Base-by-base conservation (phyloP, 352 stramenopile genomes). In the Pythium scleroteichum region DNA sequence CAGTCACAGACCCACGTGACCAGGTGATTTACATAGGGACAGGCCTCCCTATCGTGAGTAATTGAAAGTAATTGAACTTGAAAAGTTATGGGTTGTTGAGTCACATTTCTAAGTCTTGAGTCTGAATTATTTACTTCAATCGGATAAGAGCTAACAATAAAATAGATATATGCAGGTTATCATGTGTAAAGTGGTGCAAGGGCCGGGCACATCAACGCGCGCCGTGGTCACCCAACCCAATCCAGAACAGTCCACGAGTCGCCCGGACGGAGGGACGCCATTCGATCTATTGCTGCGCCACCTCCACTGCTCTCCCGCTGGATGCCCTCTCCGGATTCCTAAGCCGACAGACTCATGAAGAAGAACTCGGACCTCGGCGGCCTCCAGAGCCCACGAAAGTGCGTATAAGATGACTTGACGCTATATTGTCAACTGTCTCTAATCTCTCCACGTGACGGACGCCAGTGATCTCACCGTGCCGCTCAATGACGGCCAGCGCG, bases 391-490 rank as follows among this genome's bases (percentile, higher is more conserved):
- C 49, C 49, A 22, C 20, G 12, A 29, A 56, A 56, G 49, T 56
- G 49, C 49, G 49, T 56, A 55, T 20, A 20, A 9, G n/a, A 51
- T 19, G 20, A n/a, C 8, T 8, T 16, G 22, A 3, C 44, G 2
- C 23, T 51, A n/a, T 29, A 26, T 10, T 10, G 17, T 47, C 41
- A 4, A 8, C 9, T 9, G 10, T 51, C 23, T 20, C 10, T 51
- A 33, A 32, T 24, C 19, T 50, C 2, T 12, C 13, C 6, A 35
- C 20, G 5, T 49, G 29, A 35, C 29, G 29, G 5, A 7, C 6
- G 7, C 0, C 27, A 77, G 66, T 59, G 69, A 77, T 23, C 40
- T 74, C 17, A 69, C 41, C 3, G 63, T 77, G 23, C 69, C 69
- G 26, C 52, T 77, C 19, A 74, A 77, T n/a, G 66, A 62, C 62